phyloP scores from a whole-genome alignment of 2,329 filamentous ascomycete species.

The Aspergillaceae sp. region DNA sequence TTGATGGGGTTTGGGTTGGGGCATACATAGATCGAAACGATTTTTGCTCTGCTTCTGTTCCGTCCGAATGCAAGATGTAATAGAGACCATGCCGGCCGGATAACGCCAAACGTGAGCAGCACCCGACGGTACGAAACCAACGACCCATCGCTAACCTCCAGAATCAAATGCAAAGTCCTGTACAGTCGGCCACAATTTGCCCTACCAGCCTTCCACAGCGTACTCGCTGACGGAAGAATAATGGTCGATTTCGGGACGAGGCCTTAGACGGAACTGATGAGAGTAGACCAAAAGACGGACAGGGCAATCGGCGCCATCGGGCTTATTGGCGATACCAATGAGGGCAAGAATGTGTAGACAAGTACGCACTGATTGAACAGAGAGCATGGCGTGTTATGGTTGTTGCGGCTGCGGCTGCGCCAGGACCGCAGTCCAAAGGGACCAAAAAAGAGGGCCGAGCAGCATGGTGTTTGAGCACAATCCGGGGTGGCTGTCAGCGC shows the following conservation, averaged over 20 bases:
- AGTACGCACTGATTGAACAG: not conserved
- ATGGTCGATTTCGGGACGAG: constrained; percentile 19
- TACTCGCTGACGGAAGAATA: not conserved
- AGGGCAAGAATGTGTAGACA: constrained; percentile 31
- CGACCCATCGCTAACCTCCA: constrained; percentile 2
- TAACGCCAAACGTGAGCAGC: not conserved
- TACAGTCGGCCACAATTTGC: not conserved
- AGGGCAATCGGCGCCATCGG: constrained; percentile 39
- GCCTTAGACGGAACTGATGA: constrained; percentile 42
- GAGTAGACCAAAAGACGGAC: constrained; percentile 39
- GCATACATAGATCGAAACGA: not conserved
- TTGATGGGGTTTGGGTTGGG: not conserved
- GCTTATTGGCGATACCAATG: constrained; percentile 40
- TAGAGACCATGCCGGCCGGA: not conserved
- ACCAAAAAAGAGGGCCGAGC: not conserved
- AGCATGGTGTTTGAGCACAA: not conserved
- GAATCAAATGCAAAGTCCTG: constrained; percentile 4
- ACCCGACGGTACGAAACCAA: constrained; percentile 2
- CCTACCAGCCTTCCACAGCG: not conserved
- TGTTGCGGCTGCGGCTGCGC: not conserved
- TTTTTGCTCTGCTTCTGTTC: no score
- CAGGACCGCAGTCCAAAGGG: not conserved
- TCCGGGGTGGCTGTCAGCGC: no score
- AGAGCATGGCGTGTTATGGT: not conserved
- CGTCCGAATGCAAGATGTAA: no score